Evolutionary conservation across 2,329 filamentous ascomycete genomes (phyloP), one percentile per base, ranked within the genome.

Genomic region (Colletotrichum salicis): DNA sequence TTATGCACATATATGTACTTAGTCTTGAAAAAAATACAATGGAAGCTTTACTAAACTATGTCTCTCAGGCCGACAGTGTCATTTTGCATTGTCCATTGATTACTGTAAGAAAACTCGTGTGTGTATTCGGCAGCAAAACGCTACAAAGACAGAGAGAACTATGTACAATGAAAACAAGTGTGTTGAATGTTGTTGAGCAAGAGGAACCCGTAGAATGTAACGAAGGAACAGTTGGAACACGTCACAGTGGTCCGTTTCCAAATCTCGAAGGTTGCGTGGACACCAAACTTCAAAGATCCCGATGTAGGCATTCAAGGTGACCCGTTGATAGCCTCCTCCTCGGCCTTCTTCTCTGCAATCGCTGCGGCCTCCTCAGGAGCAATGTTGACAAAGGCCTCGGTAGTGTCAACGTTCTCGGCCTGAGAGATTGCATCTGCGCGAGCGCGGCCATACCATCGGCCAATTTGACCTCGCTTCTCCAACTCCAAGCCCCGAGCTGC

Each of bases 381-480:
- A 11, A 48, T 22, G 41, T 48, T 48, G 41, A 48, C 41, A 22
- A 48, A 48, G 41, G 41, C 19, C 19, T 75, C 74, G 13, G 64
- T 73, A 1, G 69, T 76, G 15, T 59, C 64, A 5, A 64, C 65
- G 15, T 75, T 75, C 13, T 71, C 60, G 8, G 70, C 67, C 35
- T 74, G 69, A 6, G 71, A 70, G 15, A 71, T 54, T 11, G 73
- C 74, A 33, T 74, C 73, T 7, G 35, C 64, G 11, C 73, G 68
- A 35, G 62, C 70, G 12, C 74, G 64, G 24, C 62, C 51, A 52
- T 67, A 70, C 74, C 74, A 75, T 13, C 73, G 66, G 3, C 72
- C 59, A 12, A 60, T 58, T 11, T 52, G 48, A 6, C 51, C 67
- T 11, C 67, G 67, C 48, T 68, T 73, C 35, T 67, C 24, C 37